Percentiles rank a stretch among this genome's conserved stretches.
Conservation (phyloP, 2,329 filamentous ascomycete species). For the Neofusicoccum sp. region DNA sequence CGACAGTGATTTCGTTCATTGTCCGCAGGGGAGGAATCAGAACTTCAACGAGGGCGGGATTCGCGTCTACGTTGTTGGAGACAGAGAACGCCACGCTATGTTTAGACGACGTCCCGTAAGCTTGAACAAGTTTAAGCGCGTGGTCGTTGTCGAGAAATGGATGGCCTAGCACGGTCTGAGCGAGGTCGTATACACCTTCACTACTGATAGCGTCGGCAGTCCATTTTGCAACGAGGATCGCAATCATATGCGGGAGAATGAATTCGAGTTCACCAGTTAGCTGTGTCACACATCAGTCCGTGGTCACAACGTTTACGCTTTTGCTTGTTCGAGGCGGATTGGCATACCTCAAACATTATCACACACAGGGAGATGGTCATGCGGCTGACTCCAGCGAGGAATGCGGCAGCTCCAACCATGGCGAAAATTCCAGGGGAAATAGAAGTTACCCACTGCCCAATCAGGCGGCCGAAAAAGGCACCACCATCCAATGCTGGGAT, state of each 20-base stretch:
- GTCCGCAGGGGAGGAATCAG: conserved; percentile 57
- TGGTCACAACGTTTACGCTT: neutral
- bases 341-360: conserved; percentile 58
- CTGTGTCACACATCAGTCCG: conserved; percentile 22
- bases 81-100: neutral
- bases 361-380: conserved; percentile 63
- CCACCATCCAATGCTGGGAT: conserved; percentile 62
- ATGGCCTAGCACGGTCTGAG: conserved; percentile 61
- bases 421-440: conserved; percentile 63
- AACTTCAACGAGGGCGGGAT: conserved; percentile 28
- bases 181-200: conserved; percentile 61
- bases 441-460: conserved; percentile 48
- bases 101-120: neutral
- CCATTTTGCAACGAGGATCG: conserved; percentile 63
- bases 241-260: conserved; percentile 61
- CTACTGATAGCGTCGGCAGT: conserved; percentile 56
- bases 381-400: conserved; percentile 60
- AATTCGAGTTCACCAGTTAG: conserved; percentile 62
- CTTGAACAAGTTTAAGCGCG: conserved; percentile 47
- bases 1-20: conserved; percentile 59
- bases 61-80: neutral
- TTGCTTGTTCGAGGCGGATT: no score
- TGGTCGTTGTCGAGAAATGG: conserved; percentile 60
- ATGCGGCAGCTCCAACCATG: conserved; percentile 62
- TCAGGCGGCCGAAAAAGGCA: conserved; percentile 59